Evolutionary conservation across 2,329 filamentous ascomycete species (phyloP), one percentile per base, ranked within the genome.

Genomic region (Clonostachys solani): DNA sequence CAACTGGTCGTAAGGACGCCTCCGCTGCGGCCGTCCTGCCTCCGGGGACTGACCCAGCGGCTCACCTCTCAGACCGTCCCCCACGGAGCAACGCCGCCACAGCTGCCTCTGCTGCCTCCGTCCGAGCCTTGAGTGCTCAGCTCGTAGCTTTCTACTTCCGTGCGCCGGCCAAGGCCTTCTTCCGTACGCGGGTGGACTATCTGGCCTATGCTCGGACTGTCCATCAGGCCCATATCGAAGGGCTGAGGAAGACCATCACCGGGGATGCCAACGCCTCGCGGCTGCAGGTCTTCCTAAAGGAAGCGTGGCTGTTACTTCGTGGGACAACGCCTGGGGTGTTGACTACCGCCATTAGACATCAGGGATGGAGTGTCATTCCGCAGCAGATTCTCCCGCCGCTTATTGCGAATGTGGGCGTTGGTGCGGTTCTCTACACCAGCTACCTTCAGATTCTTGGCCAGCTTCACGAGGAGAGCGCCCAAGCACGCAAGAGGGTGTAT

Each of bases 111-210:
- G 91, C 91, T 5, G 91, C 91, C 18, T 83, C 89, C 38, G 87
- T 91, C 52, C 86, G 92, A 42, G 92, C 91, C 29, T 66, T 96
- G 52, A 92, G 86, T 56, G 87, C 89, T 8, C 87, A 95, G 61
- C 75, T 90, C 57, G 80, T 96, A 47, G 86, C 90, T 19, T 96
- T 96, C 58, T 96, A 95, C 69, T 96, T 96, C 62, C 79, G 91
- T 48, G 89, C 90, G 0, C 92, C 92, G 1, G 87, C 91, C 46
- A 96, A 96, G 68, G 88, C 91, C 15, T 96, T 96, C 63, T 95
- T 96, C 68, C 82, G 89, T 51, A 92, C 89, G 2, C 76, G 92
- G 49, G 90, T 96, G 53, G 92, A 96, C 72, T 96, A 91, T 55
- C 73, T 83, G 16, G 78, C 78, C 2, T 83, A 81, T 51, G 80